Percentiles rank a stretch among this genome's conserved stretches.
Conservation (phyloP, 108 stramenopile species). For the Schizochytrium sp. region DNA sequence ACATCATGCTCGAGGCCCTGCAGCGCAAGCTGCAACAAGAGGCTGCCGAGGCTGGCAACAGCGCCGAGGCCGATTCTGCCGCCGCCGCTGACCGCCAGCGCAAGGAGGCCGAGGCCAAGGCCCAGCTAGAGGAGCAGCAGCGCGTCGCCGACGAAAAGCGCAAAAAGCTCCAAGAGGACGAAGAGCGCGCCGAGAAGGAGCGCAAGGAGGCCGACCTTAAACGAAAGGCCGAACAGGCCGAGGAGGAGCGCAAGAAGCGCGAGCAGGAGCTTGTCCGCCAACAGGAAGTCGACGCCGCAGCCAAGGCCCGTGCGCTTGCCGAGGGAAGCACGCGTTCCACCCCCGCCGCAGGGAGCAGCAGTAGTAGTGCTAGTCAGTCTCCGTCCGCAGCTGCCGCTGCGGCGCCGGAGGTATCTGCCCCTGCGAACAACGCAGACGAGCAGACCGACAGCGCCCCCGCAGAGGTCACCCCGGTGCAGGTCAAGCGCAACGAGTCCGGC, state of each 20-base stretch:
- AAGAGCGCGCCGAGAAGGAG: neutral
- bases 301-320: too few species aligned
- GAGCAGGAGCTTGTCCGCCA: neutral
- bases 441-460: neutral
- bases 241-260: neutral
- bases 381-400: too few species aligned
- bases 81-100: neutral
- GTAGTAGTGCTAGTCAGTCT: too few species aligned
- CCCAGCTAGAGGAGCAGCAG: conserved; percentile 11
- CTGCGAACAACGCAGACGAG: neutral
- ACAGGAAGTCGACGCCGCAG: too few species aligned
- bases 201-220: conserved; percentile 5
- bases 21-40: neutral
- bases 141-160: neutral
- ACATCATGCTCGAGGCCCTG: neutral
- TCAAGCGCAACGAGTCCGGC: neutral
- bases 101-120: conserved; percentile 17
- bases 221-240: neutral
- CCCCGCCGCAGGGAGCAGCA: too few species aligned
- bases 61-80: neutral
- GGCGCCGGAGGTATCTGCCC: neutral
- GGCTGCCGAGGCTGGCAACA: neutral
- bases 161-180: conserved; percentile 16
- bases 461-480: neutral
- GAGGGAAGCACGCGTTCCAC: too few species aligned